Evolutionary conservation across 2,329 filamentous ascomycete genomes (phyloP).

Genomic region (Apiospora malaysiana): DNA sequence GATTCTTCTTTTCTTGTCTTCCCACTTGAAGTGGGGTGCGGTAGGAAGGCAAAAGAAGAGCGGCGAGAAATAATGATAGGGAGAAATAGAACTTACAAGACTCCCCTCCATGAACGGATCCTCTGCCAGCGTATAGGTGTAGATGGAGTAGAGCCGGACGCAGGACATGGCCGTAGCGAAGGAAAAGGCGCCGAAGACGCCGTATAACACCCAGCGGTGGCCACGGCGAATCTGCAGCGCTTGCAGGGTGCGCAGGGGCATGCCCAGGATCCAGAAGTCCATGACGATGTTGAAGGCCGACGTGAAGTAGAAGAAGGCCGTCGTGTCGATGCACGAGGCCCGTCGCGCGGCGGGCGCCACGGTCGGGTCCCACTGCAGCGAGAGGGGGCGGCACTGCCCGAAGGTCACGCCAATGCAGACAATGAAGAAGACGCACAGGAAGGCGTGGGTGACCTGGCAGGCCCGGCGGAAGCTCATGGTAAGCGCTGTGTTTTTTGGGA

Average conservation of each 20-base stretch:
- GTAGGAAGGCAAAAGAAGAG: not conserved
- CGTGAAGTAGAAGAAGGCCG: conserved; percentile 50
- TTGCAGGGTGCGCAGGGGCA: conserved; percentile 51
- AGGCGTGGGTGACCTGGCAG: conserved; percentile 43
- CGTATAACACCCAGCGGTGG: conserved; percentile 56
- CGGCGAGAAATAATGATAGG: too few relatives aligned
- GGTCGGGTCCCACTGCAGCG: conserved; percentile 48
- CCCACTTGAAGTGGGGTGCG: not conserved
- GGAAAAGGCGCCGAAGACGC: conserved; percentile 49
- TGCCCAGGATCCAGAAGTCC: conserved; percentile 50
- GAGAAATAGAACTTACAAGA: conserved; percentile 27
- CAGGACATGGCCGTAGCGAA: conserved; percentile 46
- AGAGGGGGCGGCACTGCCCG: conserved; percentile 48
- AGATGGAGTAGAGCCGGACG: conserved; percentile 47
- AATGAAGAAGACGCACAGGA: conserved; percentile 48
- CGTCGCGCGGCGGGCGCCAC: conserved; percentile 20
- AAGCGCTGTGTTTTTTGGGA: conserved; percentile 28
- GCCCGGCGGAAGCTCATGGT: conserved; percentile 36
- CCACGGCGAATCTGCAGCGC: conserved; percentile 52
- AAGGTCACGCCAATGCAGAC: conserved; percentile 46
- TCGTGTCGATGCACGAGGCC: conserved; percentile 46
- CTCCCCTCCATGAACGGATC: conserved; percentile 45
- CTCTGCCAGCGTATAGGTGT: conserved; percentile 42
- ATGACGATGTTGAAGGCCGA: conserved; percentile 53
- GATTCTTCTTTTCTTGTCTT: too few relatives aligned